Conservation (phyloP, 1,139 yeast species). For the Candida anutae region DNA sequence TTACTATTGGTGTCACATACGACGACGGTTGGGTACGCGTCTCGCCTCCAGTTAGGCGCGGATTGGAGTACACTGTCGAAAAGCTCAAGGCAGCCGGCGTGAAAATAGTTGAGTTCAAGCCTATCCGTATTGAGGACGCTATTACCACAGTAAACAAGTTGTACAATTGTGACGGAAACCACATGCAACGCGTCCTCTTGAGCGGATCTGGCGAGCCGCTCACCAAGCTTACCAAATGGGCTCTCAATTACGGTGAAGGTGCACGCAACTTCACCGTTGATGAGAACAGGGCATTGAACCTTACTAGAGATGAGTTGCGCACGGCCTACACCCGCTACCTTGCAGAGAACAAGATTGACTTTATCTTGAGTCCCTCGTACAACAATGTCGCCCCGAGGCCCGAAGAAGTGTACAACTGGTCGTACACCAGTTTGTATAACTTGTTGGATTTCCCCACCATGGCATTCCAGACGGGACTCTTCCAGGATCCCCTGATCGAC, state of each 20-base stretch:
- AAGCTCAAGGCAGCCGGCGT: slow-evolving; percentile 13
- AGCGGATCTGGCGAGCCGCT: slow-evolving; percentile 63
- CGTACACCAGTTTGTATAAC: slow-evolving; percentile 65
- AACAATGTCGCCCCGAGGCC: slow-evolving; percentile 68
- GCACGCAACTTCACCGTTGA: slow-evolving; percentile 27
- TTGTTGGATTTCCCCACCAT: slow-evolving; percentile 57
- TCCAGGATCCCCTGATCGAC: slow-evolving; percentile 44
- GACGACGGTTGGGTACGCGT: slow-evolving; percentile 31
- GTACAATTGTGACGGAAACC: slow-evolving; percentile 57
- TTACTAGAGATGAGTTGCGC: slow-evolving; percentile 46
- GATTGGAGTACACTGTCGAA: slow-evolving; percentile 11
- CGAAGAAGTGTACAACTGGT: slow-evolving; percentile 64
- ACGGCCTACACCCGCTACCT: slow-evolving; percentile 46
- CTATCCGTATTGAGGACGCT: slow-evolving; percentile 44
- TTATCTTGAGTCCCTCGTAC: slow-evolving; percentile 60
- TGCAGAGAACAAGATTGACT: slow-evolving; percentile 52
- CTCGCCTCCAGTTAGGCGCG: slow-evolving; percentile 50
- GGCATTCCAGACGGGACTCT: slow-evolving; percentile 53
- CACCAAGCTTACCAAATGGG: slow-evolving; percentile 51
- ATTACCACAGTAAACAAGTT: slow-evolving; percentile 42
- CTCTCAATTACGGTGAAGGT: slow-evolving; percentile 52
- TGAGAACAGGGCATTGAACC: slow-evolving; percentile 43
- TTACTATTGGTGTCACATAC: slow-evolving; percentile 32
- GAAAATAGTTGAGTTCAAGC: slow-evolving; percentile 31
- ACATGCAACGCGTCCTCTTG: slow-evolving; percentile 42